Evolutionary conservation across 148 eudicot genomes (phyloP).

Genomic region (Agrostemma githago): DNA sequence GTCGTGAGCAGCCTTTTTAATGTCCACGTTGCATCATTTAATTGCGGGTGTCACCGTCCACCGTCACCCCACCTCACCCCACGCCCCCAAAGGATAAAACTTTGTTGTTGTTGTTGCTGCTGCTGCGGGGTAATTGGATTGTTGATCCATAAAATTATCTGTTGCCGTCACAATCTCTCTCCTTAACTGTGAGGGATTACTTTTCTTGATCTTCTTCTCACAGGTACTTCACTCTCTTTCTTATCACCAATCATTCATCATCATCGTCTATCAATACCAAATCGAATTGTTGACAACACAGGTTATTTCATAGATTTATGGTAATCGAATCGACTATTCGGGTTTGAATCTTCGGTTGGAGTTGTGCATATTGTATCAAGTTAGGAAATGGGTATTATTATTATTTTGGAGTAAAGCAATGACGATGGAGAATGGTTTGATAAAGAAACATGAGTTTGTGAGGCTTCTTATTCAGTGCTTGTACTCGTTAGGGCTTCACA

Average conservation of each 20-base stretch:
- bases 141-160: not conserved
- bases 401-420: conserved; percentile 22
- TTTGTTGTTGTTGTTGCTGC: not conserved
- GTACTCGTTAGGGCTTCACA: conserved; percentile 55
- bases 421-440: conserved; percentile 52
- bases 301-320: not conserved
- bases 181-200: not conserved
- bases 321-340: conserved; percentile 9
- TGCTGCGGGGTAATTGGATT: not conserved
- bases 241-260: not conserved
- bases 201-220: conserved; percentile 3
- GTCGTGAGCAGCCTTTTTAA: not conserved
- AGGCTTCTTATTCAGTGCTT: conserved; percentile 71
- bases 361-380: not conserved
- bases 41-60: not conserved
- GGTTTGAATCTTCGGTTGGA: conserved; percentile 3
- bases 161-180: conserved; percentile 5
- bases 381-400: conserved; percentile 32
- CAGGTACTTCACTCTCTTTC: not conserved
- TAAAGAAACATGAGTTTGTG: conserved; percentile 72
- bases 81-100: not conserved
- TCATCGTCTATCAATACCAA: not conserved
- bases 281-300: not conserved
- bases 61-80: conserved; percentile 1
- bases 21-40: conserved; percentile 6